Base-by-base conservation (phyloP, 805 yeast species). In the Wickerhamiella siamensis region DNA sequence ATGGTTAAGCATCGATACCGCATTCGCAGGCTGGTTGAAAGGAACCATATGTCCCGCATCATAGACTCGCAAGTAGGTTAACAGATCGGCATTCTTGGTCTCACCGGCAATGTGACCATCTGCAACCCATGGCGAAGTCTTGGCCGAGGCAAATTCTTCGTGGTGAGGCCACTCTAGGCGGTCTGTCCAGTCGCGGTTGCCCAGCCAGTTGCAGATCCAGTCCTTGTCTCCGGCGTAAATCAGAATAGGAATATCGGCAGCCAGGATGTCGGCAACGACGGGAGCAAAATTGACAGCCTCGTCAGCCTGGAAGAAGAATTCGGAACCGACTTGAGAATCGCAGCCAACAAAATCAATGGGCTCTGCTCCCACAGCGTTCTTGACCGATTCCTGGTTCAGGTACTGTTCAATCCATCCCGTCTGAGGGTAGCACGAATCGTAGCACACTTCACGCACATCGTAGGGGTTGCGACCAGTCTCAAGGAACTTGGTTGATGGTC, bases 11-110 rank as follows among this genome's bases (percentile, higher is more conserved):
- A 86, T 77, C 44, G 76, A 84, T 49, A 82, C 68, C 3, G 94
- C 65, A 52, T 70, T 69, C 53, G 72, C 77, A n/a, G 95, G 94
- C 64, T 80, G 88, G 62, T 87, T 88, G 53, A 64, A 78, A 15
- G 95, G 95, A 49, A 83, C 95, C 95, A 86, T 84, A 63, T 86
- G 96, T 21, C 95, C 95, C 42, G 91, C 96, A 48, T 76, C 86
- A 55, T 67, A 86, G 12, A 86, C 74, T 58, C 95, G 72, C 57
- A 82, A 67, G 66, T 78, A 87, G 4, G 94, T 81, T 52, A 87
- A 75, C 45, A 72, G 69, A 35, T 77, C 76, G 51, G 65, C 69
- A 55, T 72, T 79, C 64, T 83, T 83, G 22, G 75, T 79, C 52
- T 78, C 74, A 44, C 96, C 96, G 10, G 47, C 54, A 47, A 64